Evolutionary conservation across 2,329 filamentous ascomycete species (phyloP), one percentile per base, ranked within the genome.

Genomic region (Epichloe festucae): DNA sequence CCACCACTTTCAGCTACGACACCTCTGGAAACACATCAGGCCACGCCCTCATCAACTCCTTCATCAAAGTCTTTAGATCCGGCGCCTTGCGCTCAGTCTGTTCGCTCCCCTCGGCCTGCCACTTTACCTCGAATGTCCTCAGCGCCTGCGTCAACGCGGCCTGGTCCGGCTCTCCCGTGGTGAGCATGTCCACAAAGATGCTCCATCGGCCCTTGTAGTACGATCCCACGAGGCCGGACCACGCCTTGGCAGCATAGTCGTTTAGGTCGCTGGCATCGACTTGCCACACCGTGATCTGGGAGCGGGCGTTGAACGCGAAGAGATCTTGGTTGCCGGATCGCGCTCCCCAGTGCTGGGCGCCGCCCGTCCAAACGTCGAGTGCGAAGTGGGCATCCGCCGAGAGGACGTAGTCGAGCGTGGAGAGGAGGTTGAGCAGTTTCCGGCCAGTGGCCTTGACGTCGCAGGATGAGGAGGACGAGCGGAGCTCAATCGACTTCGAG

Each of bases 241-340:
- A 77, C 21, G 63, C 62, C 60, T 75, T 75, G 4, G 67, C 70
- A 3, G 73, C 73, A 53, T 77, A 77, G 59, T 77, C 74, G 38
- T 59, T 67, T 41, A 77, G 73, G 4, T n/a, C 8, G 1, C 34
- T 19, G 10, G 49, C 46, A n/a, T 53, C 44, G 8, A 49, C 46
- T 57, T 76, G 62, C 74, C 73, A 77, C 11, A 73, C 63, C 5
- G 74, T 76, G 52, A 77, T 63, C 53, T 76, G 73, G 47, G 76
- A 76, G 12, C 70, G 64, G 6, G 73, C 73, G 45, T 74, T 67
- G 58, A 71, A 73, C 51, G 70, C 67, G 42, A 70, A 67, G 55
- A 70, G 72, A 19, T 66, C 59, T 0, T 61, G 54, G 6, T 55
- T 56, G 10, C 52, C 46, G 48, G 23, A 23, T 14, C 5, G 60